Evolutionary conservation across 176 grass and related monocot species (phyloP).

Genomic region (Rhynchospora pubera): DNA sequence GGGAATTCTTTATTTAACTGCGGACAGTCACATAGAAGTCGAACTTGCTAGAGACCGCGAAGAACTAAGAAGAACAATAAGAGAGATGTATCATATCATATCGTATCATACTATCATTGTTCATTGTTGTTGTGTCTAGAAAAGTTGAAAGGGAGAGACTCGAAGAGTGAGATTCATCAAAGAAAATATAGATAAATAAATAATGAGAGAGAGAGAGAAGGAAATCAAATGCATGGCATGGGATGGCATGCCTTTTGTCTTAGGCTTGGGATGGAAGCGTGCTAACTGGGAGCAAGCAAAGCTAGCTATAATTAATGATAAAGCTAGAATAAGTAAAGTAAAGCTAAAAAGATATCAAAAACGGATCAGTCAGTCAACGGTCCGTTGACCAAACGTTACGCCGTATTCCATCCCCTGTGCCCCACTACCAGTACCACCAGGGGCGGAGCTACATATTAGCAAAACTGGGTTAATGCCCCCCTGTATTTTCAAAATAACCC

Average conservation of each 20-base stretch:
- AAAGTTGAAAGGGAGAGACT: not conserved
- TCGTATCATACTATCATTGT: too few species aligned
- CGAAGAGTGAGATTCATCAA: not conserved
- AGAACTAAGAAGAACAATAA: too few species aligned
- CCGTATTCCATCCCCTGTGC: not conserved
- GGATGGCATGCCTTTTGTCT: not conserved
- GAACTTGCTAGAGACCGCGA: not conserved
- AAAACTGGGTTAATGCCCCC: too few species aligned
- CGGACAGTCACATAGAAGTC: not conserved
- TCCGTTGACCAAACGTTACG: conserved; percentile 9
- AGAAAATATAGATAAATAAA: not conserved
- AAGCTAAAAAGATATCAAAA: not conserved
- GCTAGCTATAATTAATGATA: conserved; percentile 11
- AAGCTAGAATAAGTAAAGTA: not conserved
- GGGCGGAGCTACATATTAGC: too few species aligned
- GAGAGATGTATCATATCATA: too few species aligned
- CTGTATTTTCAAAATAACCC: too few species aligned
- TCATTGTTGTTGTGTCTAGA: not conserved
- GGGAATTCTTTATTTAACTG: not conserved
- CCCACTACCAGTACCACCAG: too few species aligned
- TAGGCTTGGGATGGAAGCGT: conserved; percentile 16
- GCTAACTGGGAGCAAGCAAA: conserved; percentile 19
- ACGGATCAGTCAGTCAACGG: not conserved
- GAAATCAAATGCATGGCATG: not conserved
- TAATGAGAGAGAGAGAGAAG: not conserved